Evolutionary conservation across 768 basidiomycete genomes (phyloP).

Genomic region (Cyclocybe cylindracea): DNA sequence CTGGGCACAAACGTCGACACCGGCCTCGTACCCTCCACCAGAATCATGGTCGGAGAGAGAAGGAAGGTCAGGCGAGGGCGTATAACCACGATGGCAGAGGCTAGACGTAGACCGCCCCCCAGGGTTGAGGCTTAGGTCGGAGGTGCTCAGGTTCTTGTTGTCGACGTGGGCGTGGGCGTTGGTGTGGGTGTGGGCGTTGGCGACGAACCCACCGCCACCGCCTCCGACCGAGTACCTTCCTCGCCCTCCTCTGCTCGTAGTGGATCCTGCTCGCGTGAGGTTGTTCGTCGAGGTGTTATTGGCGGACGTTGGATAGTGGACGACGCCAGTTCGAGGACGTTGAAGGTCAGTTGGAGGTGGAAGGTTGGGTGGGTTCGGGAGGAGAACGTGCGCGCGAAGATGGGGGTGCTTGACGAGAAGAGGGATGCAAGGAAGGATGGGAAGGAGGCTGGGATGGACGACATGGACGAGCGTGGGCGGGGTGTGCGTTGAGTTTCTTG

Average conservation of each 20-base stretch:
- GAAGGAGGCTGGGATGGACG: not conserved
- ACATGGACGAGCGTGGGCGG: constrained; percentile 4
- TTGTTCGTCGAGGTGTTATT: not conserved
- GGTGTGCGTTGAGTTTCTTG: constrained; percentile 8
- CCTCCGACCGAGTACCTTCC: too few species aligned
- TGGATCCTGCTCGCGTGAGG: too few species aligned
- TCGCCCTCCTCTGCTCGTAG: too few species aligned
- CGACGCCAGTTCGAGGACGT: constrained; percentile 28
- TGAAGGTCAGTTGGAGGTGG: constrained; percentile 67
- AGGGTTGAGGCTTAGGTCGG: too few species aligned
- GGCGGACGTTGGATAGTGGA: too few species aligned
- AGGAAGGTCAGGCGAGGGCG: not conserved
- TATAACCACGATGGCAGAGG: not conserved
- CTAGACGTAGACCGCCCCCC: too few species aligned
- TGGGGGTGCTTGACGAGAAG: not conserved
- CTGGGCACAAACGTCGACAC: constrained; percentile 17
- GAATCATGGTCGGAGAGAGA: not conserved
- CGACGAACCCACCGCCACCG: too few species aligned
- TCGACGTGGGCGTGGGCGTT: too few species aligned
- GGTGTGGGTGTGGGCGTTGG: too few species aligned
- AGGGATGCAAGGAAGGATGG: not conserved
- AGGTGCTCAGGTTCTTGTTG: too few species aligned
- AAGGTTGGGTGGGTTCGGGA: constrained; percentile 35
- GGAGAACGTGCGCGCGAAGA: not conserved
- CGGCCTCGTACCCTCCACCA: not conserved